These are phyloP conservation scores for Leccinum incarnatum DNA, from an alignment of 768 basidiomycete species.

Conservation along the genomic window DNA sequence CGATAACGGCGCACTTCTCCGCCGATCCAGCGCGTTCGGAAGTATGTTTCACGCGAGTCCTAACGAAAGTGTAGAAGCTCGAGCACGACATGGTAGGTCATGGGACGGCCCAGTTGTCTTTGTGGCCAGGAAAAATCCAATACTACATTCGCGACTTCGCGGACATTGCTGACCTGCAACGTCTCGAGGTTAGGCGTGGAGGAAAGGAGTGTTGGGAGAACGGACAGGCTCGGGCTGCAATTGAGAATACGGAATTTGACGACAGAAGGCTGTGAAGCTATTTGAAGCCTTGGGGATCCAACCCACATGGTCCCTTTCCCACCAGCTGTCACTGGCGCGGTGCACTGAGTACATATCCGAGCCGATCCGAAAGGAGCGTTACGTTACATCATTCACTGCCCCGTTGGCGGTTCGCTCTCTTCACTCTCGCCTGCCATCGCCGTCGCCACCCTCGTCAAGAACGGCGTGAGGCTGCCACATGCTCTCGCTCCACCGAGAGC, in stretches of 20 bases:
- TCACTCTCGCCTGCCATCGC: too few relatives aligned
- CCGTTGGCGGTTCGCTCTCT: too few relatives aligned
- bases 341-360: too few relatives aligned
- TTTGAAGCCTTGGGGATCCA: constrained; percentile 5
- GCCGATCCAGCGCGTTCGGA: constrained; percentile 18
- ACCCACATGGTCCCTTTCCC: too few relatives aligned
- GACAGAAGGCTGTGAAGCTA: constrained; percentile 27
- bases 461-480: too few relatives aligned
- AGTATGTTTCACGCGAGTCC: constrained; percentile 37
- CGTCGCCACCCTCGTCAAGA: too few relatives aligned
- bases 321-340: too few relatives aligned
- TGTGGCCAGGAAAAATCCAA: constrained; percentile 40
- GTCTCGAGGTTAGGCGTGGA: constrained; percentile 38
- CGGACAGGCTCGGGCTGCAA: constrained; percentile 32
- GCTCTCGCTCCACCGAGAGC: too few relatives aligned
- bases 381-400: too few relatives aligned
- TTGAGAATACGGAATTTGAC: constrained; percentile 39
- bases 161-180: constrained; percentile 42
- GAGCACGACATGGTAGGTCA: constrained; percentile 45
- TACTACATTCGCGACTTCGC: constrained; percentile 35
- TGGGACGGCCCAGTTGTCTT: constrained; percentile 9
- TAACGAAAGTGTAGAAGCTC: constrained; percentile 52
- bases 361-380: too few relatives aligned
- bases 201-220: constrained; percentile 34
- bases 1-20: constrained; percentile 30